Conservation (phyloP, 1,139 yeast species). For the Pichia sp. region DNA sequence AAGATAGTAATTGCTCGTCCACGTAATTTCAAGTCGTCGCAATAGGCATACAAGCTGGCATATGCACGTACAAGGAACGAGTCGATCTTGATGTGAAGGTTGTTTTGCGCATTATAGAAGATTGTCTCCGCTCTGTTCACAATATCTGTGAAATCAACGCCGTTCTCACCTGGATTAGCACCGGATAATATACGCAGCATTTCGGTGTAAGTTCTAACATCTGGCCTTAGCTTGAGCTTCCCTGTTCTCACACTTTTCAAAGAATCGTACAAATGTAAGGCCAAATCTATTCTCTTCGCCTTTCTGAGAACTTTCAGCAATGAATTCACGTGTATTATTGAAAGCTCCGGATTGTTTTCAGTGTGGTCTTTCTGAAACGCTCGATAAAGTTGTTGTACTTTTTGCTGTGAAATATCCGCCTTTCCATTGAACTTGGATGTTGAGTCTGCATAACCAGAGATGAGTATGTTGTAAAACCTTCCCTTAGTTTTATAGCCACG, state of each 20-base stretch:
- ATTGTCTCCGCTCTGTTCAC: conserved; percentile 22
- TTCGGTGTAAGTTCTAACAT: conserved; percentile 34
- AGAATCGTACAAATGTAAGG: conserved; percentile 30
- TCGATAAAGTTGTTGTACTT: conserved; percentile 26
- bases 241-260: conserved; percentile 16
- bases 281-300: conserved; percentile 30
- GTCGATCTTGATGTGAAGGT: conserved; percentile 21
- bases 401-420: conserved; percentile 26
- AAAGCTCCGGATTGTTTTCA: conserved; percentile 17
- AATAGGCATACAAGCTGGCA: conserved; percentile 25
- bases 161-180: conserved; percentile 20
- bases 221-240: conserved; percentile 27
- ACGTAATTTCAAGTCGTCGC: conserved; percentile 25
- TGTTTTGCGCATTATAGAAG: conserved; percentile 23
- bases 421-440: conserved; percentile 11
- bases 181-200: conserved; percentile 29
- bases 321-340: conserved; percentile 34
- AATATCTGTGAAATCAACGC: conserved; percentile 16
- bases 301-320: conserved; percentile 33
- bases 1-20: conserved; percentile 28
- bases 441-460: conserved; percentile 51
- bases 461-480: conserved; percentile 52
- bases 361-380: conserved; percentile 24
- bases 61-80: conserved; percentile 24
- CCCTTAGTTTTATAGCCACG: conserved; percentile 54